Conservation (phyloP, 2,329 filamentous ascomycete genomes). For the Penicillium sp. region DNA sequence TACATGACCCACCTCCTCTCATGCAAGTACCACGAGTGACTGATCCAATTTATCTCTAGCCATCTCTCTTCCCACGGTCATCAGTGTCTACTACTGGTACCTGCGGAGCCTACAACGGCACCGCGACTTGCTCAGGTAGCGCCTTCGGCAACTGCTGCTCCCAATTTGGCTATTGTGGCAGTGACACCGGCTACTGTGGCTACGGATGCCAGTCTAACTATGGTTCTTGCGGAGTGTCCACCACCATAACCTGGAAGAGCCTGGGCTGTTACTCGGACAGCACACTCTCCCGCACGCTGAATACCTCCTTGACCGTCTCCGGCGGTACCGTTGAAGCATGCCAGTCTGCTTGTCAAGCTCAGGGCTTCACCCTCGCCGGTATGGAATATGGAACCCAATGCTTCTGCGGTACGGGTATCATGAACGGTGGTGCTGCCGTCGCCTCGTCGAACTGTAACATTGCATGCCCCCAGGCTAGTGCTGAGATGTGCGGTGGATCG, state of each 20-base stretch:
- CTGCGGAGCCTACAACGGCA: constrained; percentile 12
- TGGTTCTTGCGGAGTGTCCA: constrained; percentile 12
- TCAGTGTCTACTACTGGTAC: constrained; percentile 6
- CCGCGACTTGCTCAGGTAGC: constrained; percentile 9
- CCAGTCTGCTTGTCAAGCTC: constrained; percentile 5
- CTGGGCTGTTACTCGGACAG: constrained; percentile 16
- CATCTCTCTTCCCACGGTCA: neutral
- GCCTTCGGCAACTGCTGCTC: constrained; percentile 13
- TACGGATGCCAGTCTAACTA: constrained; percentile 19
- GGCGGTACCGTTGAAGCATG: constrained; percentile 9
- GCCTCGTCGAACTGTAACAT: constrained; percentile 45
- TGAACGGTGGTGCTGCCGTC: constrained; percentile 15
- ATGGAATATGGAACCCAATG: constrained; percentile 14
- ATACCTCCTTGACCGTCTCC: constrained; percentile 2
- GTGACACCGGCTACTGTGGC: constrained; percentile 18
- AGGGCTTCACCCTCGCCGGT: constrained; percentile 10
- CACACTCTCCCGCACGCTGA: constrained; percentile 11
- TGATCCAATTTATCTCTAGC: neutral
- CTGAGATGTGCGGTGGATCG: constrained; percentile 35
- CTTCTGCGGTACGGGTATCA: constrained; percentile 15
- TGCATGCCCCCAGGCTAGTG: constrained; percentile 44
- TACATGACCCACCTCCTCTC: neutral
- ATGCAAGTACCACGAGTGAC: neutral
- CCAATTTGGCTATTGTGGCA: constrained; percentile 16
- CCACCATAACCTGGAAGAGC: constrained; percentile 9